phyloP scores from a whole-genome alignment of 1,139 yeast species.

The Debaryomyces fabryi region DNA sequence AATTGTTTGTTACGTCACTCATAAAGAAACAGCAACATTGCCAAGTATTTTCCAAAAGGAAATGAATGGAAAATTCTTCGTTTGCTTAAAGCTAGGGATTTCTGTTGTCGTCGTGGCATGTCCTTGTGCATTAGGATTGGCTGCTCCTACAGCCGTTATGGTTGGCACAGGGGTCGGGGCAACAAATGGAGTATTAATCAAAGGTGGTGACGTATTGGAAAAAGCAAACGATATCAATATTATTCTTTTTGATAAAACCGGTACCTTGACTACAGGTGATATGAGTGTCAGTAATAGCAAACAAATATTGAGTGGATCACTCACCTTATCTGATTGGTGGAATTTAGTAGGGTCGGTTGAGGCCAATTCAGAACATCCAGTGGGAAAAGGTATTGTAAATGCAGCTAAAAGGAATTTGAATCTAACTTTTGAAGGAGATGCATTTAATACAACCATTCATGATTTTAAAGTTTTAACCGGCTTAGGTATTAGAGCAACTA shows the following conservation, averaged over 20 bases:
- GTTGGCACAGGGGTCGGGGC: constrained; percentile 99
- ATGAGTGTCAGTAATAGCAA: constrained; percentile 56
- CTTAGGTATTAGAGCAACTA: constrained; percentile 63
- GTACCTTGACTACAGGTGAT: constrained; percentile 86
- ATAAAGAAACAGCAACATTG: constrained; percentile 21
- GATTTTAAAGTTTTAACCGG: constrained; percentile 65
- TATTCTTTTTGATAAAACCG: constrained; percentile 91
- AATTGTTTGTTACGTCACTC: constrained; percentile 36
- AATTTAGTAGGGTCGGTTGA: constrained; percentile 65
- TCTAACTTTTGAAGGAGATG: constrained; percentile 37
- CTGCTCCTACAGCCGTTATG: constrained; percentile 98
- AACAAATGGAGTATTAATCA: constrained; percentile 80
- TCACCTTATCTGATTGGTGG: constrained; percentile 50
- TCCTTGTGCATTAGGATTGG: constrained; percentile 95
- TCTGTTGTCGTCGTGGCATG: constrained; percentile 96
- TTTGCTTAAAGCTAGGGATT: constrained; percentile 80
- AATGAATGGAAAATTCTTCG: constrained; percentile 61
- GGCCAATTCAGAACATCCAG: constrained; percentile 81
- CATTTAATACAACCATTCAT: constrained; percentile 29
- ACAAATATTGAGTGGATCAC: constrained; percentile 13
- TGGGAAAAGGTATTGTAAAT: constrained; percentile 67
- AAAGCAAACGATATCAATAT: constrained; percentile 64
- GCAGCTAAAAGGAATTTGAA: constrained; percentile 31
- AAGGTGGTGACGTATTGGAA: constrained; percentile 92
- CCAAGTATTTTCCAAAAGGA: constrained; percentile 62